phyloP scores from a whole-genome alignment of 1,139 yeast species.

The Barnettozyma hawaiiensis region DNA sequence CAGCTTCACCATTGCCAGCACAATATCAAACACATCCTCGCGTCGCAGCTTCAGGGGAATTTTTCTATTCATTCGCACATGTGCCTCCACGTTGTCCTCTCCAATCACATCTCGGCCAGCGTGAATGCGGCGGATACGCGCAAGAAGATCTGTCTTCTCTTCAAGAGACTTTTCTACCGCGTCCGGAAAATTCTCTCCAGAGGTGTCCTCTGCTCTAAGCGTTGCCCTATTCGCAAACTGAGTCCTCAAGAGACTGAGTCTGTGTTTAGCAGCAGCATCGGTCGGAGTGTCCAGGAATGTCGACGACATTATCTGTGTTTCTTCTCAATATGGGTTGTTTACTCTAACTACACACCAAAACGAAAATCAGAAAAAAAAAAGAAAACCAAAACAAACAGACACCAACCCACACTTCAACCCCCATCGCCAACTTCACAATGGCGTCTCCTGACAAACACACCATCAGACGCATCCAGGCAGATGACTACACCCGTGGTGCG shows the following conservation, averaged over 20 bases:
- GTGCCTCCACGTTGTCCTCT: slow-evolving; percentile 5
- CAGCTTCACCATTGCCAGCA: slow-evolving; percentile 15
- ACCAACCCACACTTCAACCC: background rate
- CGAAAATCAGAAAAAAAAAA: background rate
- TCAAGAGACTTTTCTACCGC: background rate
- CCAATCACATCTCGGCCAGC: background rate
- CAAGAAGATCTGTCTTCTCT: background rate
- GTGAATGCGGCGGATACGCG: background rate
- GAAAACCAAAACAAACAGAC: background rate
- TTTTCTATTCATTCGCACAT: slow-evolving; percentile 13
- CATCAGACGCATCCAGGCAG: slow-evolving; percentile 40
- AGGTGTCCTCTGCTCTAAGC: background rate
- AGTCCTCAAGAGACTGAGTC: background rate
- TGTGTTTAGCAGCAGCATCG: background rate
- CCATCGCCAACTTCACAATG: background rate
- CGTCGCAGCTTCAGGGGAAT: slow-evolving; percentile 20
- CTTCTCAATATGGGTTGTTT: background rate
- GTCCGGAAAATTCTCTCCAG: background rate
- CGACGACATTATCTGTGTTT: background rate
- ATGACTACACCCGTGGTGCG: slow-evolving; percentile 46
- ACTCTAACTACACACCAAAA: background rate
- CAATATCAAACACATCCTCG: slow-evolving; percentile 23
- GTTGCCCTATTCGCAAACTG: background rate
- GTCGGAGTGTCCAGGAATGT: background rate
- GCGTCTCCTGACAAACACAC: slow-evolving; percentile 47